phyloP scores from a whole-genome alignment of 805 yeast genomes.

The Wickerhamomyces hampshirensis region DNA sequence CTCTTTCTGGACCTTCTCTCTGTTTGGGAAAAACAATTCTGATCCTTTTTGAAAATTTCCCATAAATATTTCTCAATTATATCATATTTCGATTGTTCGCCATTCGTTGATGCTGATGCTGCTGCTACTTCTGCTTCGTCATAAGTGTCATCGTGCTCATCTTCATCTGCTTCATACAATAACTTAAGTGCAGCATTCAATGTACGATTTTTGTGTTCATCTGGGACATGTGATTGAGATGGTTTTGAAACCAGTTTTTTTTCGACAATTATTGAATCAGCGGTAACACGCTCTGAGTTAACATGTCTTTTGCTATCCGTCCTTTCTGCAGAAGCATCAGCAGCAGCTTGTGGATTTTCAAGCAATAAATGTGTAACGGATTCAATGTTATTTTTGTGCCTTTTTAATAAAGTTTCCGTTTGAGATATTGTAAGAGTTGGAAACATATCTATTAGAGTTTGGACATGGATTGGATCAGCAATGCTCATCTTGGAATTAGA shows the following conservation, averaged over 20 bases:
- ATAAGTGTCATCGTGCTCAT: constrained; percentile 79
- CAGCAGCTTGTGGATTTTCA: constrained; percentile 48
- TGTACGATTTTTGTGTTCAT: constrained; percentile 51
- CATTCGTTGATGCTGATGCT: constrained; percentile 15
- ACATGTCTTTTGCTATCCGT: constrained; percentile 11
- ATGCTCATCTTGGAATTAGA: constrained; percentile 21
- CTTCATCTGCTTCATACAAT: constrained; percentile 73
- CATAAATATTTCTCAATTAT: constrained; percentile 53
- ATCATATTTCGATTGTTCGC: constrained; percentile 26
- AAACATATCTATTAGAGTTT: constrained; percentile 49
- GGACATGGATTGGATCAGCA: constrained; percentile 27
- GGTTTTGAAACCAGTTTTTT: constrained; percentile 14
- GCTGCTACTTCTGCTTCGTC: constrained; percentile 44
- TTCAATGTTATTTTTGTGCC: constrained; percentile 49
- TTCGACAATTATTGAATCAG: constrained; percentile 12
- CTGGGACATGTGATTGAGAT: constrained; percentile 29
- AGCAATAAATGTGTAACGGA: constrained; percentile 51
- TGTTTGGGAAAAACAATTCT: constrained; percentile 40
- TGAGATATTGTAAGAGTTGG: constrained; percentile 52
- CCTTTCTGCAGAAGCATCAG: constrained; percentile 22
- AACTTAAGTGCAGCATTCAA: constrained; percentile 55
- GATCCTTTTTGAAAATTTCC: constrained; percentile 47
- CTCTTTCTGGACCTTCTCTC: constrained; percentile 50
- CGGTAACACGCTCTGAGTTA: constrained; percentile 14
- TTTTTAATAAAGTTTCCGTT: constrained; percentile 43